phyloP scores from a whole-genome alignment of 2,329 filamentous ascomycete species.

The Fusarium xyrophilum region DNA sequence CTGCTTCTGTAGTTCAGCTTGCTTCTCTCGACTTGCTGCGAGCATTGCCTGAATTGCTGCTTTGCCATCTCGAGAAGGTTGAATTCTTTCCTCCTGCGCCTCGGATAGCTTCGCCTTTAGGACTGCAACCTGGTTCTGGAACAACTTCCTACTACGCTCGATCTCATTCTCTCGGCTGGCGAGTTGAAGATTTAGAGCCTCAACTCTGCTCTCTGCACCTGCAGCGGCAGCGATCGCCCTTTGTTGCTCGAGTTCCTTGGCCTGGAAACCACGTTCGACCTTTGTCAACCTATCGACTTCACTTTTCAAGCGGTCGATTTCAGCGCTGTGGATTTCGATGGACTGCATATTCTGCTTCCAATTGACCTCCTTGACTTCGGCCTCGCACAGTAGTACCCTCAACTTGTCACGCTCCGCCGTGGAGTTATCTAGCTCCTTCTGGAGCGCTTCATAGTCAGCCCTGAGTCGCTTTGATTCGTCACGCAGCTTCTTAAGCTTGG shows the following conservation, averaged over 20 bases:
- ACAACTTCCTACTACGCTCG: slow-evolving; percentile 51
- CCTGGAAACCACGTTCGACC: slow-evolving; percentile 68
- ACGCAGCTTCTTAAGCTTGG: slow-evolving; percentile 69
- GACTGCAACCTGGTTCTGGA: slow-evolving; percentile 56
- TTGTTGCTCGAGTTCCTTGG: slow-evolving; percentile 67
- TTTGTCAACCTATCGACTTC: slow-evolving; percentile 68
- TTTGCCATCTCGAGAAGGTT: slow-evolving; percentile 43
- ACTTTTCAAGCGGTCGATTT: slow-evolving; percentile 64
- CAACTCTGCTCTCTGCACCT: slow-evolving; percentile 64
- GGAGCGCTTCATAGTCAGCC: slow-evolving; percentile 62
- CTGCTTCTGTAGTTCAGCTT: slow-evolving; percentile 61
- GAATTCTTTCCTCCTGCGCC: slow-evolving; percentile 42
- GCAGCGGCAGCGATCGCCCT: slow-evolving; percentile 64
- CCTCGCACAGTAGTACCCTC: slow-evolving; percentile 69
- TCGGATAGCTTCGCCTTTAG: slow-evolving; percentile 56
- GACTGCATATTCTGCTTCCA: slow-evolving; percentile 69
- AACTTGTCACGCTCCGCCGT: slow-evolving; percentile 69
- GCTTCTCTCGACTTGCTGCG: slow-evolving; percentile 60
- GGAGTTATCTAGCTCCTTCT: slow-evolving; percentile 63
- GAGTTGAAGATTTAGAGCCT: slow-evolving; percentile 66
- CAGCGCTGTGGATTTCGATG: slow-evolving; percentile 65
- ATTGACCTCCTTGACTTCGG: slow-evolving; percentile 71
- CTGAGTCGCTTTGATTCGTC: slow-evolving; percentile 74
- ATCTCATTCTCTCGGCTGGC: slow-evolving; percentile 57
- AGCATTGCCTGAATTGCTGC: slow-evolving; percentile 54